Evolutionary conservation across 2,329 filamentous ascomycete genomes (phyloP).

Genomic region (Fusarium equiseti): DNA sequence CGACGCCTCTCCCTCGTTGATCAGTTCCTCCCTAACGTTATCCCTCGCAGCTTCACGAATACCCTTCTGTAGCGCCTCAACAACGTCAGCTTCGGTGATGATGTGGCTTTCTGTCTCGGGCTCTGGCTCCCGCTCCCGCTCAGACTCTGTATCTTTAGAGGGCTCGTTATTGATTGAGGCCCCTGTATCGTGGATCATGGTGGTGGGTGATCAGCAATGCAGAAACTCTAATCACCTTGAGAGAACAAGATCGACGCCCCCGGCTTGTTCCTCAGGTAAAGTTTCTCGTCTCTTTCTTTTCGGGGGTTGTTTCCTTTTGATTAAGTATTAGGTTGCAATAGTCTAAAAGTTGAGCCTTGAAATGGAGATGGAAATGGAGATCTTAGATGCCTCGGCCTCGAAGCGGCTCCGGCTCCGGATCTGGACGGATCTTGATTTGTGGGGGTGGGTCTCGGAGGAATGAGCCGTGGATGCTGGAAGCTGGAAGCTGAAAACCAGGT

Average conservation of each 20-base stretch:
- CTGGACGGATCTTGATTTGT: constrained; percentile 32
- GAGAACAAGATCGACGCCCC: constrained; percentile 16
- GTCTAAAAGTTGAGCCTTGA: constrained; percentile 9
- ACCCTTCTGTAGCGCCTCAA: constrained; percentile 43
- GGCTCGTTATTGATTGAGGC: constrained; percentile 24
- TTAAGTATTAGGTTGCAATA: not conserved
- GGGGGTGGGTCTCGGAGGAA: constrained; percentile 36
- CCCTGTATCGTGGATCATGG: constrained; percentile 36
- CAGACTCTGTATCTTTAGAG: constrained; percentile 12
- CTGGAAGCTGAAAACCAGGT: not conserved
- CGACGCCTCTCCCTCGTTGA: constrained; percentile 55
- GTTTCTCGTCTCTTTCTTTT: not conserved
- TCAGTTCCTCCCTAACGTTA: constrained; percentile 27
- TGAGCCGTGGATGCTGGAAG: not conserved
- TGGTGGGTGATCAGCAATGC: constrained; percentile 26
- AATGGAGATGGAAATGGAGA: constrained; percentile 1
- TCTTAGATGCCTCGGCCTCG: constrained; percentile 27
- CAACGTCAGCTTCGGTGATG: constrained; percentile 47
- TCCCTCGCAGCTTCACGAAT: constrained; percentile 39
- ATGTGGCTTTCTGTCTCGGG: constrained; percentile 22
- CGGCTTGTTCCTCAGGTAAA: constrained; percentile 17
- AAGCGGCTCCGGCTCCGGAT: constrained; percentile 39
- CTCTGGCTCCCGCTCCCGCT: not conserved
- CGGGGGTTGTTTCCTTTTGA: not conserved
- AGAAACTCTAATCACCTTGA: constrained; percentile 22